Base-by-base conservation (phyloP, 1,139 yeast genomes). In the Scheffersomyces illinoinensis region DNA sequence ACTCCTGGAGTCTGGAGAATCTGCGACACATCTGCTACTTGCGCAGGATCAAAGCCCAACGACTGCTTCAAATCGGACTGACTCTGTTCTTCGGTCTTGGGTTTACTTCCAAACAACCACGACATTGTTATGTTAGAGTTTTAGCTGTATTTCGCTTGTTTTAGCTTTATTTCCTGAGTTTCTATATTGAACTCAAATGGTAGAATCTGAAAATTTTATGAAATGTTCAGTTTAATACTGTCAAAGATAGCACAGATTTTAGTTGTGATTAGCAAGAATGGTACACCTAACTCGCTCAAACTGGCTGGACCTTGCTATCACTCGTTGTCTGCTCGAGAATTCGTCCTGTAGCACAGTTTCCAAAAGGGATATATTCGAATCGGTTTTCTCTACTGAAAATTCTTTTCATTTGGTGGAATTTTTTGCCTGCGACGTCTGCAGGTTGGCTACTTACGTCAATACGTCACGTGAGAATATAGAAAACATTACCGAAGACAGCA, bases 31-130 rank as follows among this genome's bases (percentile, higher is more conserved):
- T 88, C 91, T 26, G 86, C 73, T 50, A 88, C 87, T 63, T 87
- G 83, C 50, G 83, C 74, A 53, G 93, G 90, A 72, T 89, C 95
- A 71, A 89, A 88, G 12, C 91, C 91, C 54, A 86, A 78, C 48
- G 78, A 70, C 59, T 77, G 73, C 65, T 76, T 76, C 62, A 71
- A 72, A 59, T 66, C 61, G 59, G 63, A 68, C 58, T 76, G 72
- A 60, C 74, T 69, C 53, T 65, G 61, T 53, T 68, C 52, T 54
- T 64, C 60, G 63, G 68, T 62, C 63, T 65, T 57, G 69, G 64
- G 57, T 39, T 68, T 67, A 56, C 77, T 81, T 63, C 92, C 91
- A 69, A 88, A 87, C 71, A 88, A 73, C 92, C 93, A 89, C 67
- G 91, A 87, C 91, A 87, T 87, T 54, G 39, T 59, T 8, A 8